These are phyloP conservation scores for Spatholobus suberectus DNA, from an alignment of 306 rosid species.

Conservation along the genomic window DNA sequence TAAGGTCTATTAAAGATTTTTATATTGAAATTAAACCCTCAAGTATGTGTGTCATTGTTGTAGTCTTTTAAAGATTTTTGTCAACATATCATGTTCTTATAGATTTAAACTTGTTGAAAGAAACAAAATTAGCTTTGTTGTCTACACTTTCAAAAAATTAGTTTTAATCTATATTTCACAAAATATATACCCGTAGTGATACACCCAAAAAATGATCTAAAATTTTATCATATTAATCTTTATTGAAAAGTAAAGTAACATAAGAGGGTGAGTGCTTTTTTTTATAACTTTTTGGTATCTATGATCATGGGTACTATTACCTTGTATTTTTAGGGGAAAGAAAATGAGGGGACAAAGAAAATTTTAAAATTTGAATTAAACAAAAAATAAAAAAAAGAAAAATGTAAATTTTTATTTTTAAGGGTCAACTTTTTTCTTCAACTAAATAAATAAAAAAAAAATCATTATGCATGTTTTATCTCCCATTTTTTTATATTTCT, in stretches of 20 bases:
- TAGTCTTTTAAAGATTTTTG: neutral
- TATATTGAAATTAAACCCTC: neutral
- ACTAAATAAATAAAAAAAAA: neutral
- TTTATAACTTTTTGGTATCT: neutral
- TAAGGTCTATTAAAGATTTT: neutral
- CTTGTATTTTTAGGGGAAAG: neutral
- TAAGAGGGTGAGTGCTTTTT: neutral
- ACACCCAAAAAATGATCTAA: neutral
- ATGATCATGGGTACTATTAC: neutral
- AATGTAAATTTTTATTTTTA: neutral
- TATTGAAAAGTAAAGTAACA: neutral
- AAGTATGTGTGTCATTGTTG: neutral
- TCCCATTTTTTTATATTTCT: no score
- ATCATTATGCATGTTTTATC: neutral
- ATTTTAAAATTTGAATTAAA: neutral
- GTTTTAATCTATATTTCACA: no score
- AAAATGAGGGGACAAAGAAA: neutral
- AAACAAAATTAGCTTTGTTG: neutral
- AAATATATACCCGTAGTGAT: neutral
- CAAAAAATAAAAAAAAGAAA: neutral
- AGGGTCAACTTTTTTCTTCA: neutral
- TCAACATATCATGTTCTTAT: neutral
- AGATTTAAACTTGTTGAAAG: neutral
- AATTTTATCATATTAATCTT: neutral
- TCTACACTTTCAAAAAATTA: neutral